phyloP scores from a whole-genome alignment of 2,329 filamentous ascomycete genomes.

The Alternaria hordeiaustralica region DNA sequence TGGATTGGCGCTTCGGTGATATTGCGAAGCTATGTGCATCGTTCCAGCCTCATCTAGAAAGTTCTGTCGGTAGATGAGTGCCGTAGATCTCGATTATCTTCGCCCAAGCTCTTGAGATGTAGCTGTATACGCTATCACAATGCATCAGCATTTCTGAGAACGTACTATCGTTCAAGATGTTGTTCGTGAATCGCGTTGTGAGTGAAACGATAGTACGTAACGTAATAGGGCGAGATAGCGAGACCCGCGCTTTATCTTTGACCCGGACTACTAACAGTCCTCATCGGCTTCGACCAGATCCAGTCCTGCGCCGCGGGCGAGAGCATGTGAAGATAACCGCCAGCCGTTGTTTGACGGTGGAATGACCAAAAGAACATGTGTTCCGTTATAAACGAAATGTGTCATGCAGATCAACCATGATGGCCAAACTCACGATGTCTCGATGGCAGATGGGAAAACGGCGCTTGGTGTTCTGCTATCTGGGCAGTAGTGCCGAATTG shows the following conservation, averaged over 20 bases:
- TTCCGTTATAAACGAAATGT: neutral
- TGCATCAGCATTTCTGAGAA: neutral
- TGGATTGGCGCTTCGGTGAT: neutral
- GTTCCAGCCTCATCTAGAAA: neutral
- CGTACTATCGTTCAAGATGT: neutral
- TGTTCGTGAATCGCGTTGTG: neutral
- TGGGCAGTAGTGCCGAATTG: conserved; percentile 17
- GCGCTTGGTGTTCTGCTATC: conserved; percentile 9
- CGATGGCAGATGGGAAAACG: neutral
- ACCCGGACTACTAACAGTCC: neutral
- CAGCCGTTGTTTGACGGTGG: neutral
- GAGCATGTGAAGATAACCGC: neutral
- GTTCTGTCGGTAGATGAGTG: neutral
- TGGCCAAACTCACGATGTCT: conserved; percentile 1
- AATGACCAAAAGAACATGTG: neutral
- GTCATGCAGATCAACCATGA: neutral
- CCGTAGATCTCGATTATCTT: neutral
- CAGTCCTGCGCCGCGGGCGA: neutral
- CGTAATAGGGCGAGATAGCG: neutral
- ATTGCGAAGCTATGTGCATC: neutral
- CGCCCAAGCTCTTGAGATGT: neutral
- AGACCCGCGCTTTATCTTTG: neutral
- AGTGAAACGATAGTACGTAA: neutral
- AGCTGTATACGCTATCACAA: neutral
- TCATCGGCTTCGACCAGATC: neutral